Percentiles rank a stretch among this genome's conserved stretches.
Evolutionary conservation across 2,329 filamentous ascomycete genomes (phyloP).

Genomic region (Orbilia javanica): DNA sequence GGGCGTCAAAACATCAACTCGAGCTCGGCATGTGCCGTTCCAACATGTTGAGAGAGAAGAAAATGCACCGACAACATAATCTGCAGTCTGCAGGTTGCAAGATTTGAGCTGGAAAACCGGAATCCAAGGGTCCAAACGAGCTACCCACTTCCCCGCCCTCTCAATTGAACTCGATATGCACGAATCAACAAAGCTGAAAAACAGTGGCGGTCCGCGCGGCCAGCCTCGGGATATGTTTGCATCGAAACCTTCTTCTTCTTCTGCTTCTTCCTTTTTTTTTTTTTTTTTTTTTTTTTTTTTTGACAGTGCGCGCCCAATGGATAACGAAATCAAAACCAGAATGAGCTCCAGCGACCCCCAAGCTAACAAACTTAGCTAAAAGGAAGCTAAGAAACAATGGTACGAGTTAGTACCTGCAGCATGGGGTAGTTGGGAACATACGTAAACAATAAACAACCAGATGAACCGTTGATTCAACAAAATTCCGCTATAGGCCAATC

Average conservation of each 20-base stretch:
- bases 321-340: constrained; percentile 12
- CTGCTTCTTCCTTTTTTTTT: too few species aligned
- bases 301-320: constrained; percentile 13
- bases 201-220: constrained; percentile 41
- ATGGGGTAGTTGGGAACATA: constrained; percentile 13
- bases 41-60: constrained; percentile 51
- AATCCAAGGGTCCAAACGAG: constrained; percentile 7
- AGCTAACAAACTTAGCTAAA: constrained; percentile 5
- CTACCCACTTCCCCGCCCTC: constrained; percentile 33
- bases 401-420: constrained; percentile 18
- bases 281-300: not conserved
- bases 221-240: constrained; percentile 23
- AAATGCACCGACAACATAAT: constrained; percentile 5
- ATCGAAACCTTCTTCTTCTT: too few species aligned
- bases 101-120: not conserved
- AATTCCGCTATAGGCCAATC: constrained; percentile 26
- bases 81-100: constrained; percentile 23
- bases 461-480: constrained; percentile 37
- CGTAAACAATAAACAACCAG: constrained; percentile 11
- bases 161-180: not conserved
- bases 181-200: not conserved
- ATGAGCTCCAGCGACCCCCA: constrained; percentile 31
- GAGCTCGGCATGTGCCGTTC: constrained; percentile 25
- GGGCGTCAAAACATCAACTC: not conserved
- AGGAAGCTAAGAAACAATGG: constrained; percentile 15